Evolutionary conservation across 1,139 yeast species (phyloP), one percentile per base, ranked within the genome.

Genomic region (Protomyces inundatus): DNA sequence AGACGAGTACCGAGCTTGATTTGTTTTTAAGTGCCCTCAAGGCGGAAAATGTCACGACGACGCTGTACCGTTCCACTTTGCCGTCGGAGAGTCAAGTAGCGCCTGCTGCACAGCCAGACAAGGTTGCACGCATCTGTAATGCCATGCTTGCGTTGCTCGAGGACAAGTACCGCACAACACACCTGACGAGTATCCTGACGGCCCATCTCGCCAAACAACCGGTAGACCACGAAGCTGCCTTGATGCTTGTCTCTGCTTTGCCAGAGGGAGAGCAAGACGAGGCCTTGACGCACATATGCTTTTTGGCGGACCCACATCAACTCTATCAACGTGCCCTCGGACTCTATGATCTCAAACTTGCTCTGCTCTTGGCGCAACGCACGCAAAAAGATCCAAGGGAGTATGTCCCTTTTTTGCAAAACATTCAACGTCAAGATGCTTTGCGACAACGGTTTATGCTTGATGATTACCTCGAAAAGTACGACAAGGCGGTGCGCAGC

Each of bases 351-450:
- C 85, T 95, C 51, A 85, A 85, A 66, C 77, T 91, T 69, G 84
- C 98, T 0, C 79, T 95, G 66, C 80, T 83, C 10, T 85, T 95
- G 68, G 98, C 98, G 0, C 98, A 95, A 74, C 93, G 90, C 72
- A 90, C 97, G 0, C 98, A 93, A 75, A 90, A 87, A 80, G 99
- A 95, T 77, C 99, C 99, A 35, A 90, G 91, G 72, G 99, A 95
- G 74, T 95, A 93, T 71, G 77, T 95, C 63, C 97, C 98, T 61
- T 95, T 93, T 74, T 79, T 95, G 69, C 96, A 90, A 71, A 82
- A 84, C 64, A 79, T 95, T 65, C 88, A 89, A 69, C 82, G 82
- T 45, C 88, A 87, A 73, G 78, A 82, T 0, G 85, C 83, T 23
- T 75, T 84, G 60, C 82, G 96, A 66, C 84, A 86, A 70, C 81